phyloP scores from a whole-genome alignment of 2,329 filamentous ascomycete species.

The Aureobasidium sp. region DNA sequence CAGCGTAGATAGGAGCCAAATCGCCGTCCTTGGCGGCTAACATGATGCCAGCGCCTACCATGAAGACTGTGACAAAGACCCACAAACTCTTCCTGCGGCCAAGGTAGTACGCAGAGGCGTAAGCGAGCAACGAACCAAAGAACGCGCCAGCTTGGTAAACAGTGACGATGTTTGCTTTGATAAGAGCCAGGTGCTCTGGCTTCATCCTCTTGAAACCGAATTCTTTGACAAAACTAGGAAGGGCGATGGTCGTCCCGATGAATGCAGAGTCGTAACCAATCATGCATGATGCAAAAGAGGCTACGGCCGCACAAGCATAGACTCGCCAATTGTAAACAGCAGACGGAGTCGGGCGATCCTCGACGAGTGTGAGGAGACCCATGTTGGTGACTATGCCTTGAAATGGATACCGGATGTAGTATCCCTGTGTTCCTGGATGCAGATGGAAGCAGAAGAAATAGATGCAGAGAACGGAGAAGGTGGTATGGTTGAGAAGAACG shows the following conservation, averaged over 20 bases:
- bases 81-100: slow-evolving; percentile 59
- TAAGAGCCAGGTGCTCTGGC: slow-evolving; percentile 42
- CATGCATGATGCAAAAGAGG: slow-evolving; percentile 51
- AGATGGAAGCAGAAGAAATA: background rate
- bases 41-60: slow-evolving; percentile 64
- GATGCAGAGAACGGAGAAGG: background rate
- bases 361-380: slow-evolving; percentile 29
- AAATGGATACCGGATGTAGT: background rate
- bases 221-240: slow-evolving; percentile 60
- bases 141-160: slow-evolving; percentile 78
- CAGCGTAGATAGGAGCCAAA: slow-evolving; percentile 52
- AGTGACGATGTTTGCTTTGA: slow-evolving; percentile 69
- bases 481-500: background rate
- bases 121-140: slow-evolving; percentile 67
- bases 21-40: slow-evolving; percentile 54
- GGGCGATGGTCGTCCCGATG: slow-evolving; percentile 66
- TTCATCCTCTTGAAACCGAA: slow-evolving; percentile 53
- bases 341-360: slow-evolving; percentile 44
- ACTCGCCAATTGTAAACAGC: slow-evolving; percentile 53
- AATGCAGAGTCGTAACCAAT: slow-evolving; percentile 64
- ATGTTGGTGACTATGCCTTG: slow-evolving; percentile 18
- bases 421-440: too few species aligned
- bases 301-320: slow-evolving; percentile 46
- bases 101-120: slow-evolving; percentile 56
- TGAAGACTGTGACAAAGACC: slow-evolving; percentile 55